Conservation (phyloP, 2,329 filamentous ascomycete species). For the Pseudomassariella vexata region DNA sequence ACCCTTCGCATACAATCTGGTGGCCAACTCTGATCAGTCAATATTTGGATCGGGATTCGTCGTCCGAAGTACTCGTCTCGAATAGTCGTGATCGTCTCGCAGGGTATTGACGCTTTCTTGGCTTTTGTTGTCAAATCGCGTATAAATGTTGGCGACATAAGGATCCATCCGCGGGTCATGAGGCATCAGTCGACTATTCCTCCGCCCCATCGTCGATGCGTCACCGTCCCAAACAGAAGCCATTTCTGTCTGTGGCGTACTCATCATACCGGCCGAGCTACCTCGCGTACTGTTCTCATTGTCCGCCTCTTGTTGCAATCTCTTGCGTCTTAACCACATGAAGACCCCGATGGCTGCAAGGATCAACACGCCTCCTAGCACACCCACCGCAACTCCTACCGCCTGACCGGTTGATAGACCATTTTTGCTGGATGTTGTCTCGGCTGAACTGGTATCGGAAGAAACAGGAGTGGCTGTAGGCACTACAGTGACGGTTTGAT, state of each 20-base stretch:
- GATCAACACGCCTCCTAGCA: conserved; percentile 19
- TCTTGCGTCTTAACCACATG: conserved; percentile 39
- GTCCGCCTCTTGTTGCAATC: conserved; percentile 35
- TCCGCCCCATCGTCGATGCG: conserved; percentile 35
- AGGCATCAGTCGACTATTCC: conserved; percentile 49
- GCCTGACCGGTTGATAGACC: conserved; percentile 18
- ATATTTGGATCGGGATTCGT: conserved; percentile 54
- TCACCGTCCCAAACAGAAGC: conserved; percentile 31
- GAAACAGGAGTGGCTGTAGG: conserved; percentile 32
- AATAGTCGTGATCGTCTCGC: conserved; percentile 61
- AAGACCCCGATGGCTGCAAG: conserved; percentile 27
- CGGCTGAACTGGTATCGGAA: conserved; percentile 6
- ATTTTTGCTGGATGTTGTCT: conserved; percentile 9
- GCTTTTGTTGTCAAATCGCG: conserved; percentile 48
- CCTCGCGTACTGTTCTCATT: conserved; percentile 42
- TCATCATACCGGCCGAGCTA: conserved; percentile 43
- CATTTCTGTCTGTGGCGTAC: conserved; percentile 39
- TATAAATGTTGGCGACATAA: conserved; percentile 51
- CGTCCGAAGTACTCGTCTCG: conserved; percentile 55
- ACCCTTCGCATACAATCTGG: no score
- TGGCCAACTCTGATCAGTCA: no score
- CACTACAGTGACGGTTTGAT: conserved; percentile 46
- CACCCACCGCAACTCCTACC: conserved; percentile 23
- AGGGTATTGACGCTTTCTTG: conserved; percentile 59
- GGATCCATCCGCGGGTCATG: conserved; percentile 61